These are phyloP conservation scores for Leccinum uliginosum DNA, from an alignment of 768 basidiomycete genomes.

Conservation along the genomic window DNA sequence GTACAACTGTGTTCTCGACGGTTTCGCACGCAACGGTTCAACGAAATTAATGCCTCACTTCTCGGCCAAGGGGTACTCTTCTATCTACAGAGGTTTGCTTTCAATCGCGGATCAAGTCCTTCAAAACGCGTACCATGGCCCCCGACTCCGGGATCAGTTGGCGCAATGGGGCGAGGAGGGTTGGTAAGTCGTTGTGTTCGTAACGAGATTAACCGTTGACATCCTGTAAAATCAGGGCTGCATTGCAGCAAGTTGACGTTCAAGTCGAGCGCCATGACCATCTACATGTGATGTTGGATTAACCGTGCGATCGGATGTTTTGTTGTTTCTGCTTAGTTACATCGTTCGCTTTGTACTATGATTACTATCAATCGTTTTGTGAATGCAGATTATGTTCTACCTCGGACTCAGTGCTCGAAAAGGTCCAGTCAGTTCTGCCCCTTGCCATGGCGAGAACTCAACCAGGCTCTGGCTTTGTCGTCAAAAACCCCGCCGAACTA, in stretches of 20 bases:
- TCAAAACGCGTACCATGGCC: not conserved
- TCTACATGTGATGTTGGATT: no score
- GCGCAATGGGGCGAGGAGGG: not conserved
- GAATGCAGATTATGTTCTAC: not conserved
- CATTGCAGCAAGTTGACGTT: no score
- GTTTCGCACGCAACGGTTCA: not conserved
- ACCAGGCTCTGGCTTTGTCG: conserved; percentile 25
- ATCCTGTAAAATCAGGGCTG: no score
- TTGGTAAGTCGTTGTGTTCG: not conserved
- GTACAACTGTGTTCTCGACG: not conserved
- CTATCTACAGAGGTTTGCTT: not conserved
- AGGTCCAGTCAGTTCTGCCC: conserved; percentile 19
- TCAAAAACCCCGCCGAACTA: conserved; percentile 21
- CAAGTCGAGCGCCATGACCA: no score
- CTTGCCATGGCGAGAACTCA: conserved; percentile 24
- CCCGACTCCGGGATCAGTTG: not conserved
- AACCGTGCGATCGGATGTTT: no score
- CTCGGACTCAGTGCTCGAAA: conserved; percentile 21
- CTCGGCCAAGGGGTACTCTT: not conserved
- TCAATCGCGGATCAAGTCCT: not conserved
- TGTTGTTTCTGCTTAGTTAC: no score
- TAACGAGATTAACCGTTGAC: no score
- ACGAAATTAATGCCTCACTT: not conserved
- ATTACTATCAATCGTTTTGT: no score
- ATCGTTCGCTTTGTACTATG: no score